Evolutionary conservation across 1,139 yeast genomes (phyloP).

Genomic region (Debaryomycetaceae sp.): DNA sequence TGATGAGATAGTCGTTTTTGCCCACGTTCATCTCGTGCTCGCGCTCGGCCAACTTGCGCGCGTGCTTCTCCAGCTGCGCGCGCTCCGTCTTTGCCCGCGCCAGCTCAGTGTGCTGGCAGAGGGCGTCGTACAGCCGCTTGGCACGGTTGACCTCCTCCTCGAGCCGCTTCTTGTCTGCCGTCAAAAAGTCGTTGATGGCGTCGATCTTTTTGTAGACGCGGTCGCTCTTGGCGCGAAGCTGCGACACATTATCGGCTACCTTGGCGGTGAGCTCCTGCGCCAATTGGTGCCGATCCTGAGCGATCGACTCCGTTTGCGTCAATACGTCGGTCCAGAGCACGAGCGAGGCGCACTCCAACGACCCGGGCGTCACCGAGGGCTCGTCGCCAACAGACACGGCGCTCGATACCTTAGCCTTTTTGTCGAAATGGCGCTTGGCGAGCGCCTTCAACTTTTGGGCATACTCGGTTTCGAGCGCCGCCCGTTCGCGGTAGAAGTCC

Average conservation of each 20-base stretch:
- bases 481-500: conserved; percentile 77
- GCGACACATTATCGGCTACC: conserved; percentile 59
- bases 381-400: conserved; percentile 82
- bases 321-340: conserved; percentile 93
- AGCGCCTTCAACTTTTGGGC: conserved; percentile 62
- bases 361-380: conserved; percentile 92
- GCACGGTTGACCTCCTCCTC: conserved; percentile 68
- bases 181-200: conserved; percentile 54
- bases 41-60: conserved; percentile 55
- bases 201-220: conserved; percentile 54
- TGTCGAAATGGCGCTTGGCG: conserved; percentile 67
- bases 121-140: conserved; percentile 71
- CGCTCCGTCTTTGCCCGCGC: conserved; percentile 70
- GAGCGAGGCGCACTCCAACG: conserved; percentile 84
- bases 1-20: conserved; percentile 78
- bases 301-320: conserved; percentile 77
- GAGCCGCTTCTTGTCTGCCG: conserved; percentile 50
- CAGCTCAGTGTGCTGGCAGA: conserved; percentile 77
- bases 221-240: conserved; percentile 51
- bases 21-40: conserved; percentile 80
- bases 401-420: conserved; percentile 68
- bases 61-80: conserved; percentile 54
- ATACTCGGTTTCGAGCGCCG: conserved; percentile 79
- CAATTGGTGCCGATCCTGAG: conserved; percentile 61
- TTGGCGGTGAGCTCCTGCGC: conserved; percentile 59